Conservation (phyloP, 441 rosid genomes). For the Omphalea diandra region DNA sequence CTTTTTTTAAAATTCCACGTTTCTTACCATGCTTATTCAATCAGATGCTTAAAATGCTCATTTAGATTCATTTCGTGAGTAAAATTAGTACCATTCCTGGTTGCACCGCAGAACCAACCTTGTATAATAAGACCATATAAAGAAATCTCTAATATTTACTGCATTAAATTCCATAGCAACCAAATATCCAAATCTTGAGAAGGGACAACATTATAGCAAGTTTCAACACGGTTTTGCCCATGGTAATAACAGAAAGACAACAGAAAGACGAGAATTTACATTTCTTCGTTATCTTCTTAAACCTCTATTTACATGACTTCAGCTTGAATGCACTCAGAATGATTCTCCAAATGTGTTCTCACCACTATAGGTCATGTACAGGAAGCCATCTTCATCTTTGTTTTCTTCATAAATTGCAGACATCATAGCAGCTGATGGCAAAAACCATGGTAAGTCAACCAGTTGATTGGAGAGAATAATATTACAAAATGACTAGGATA, state of each 20-base stretch:
- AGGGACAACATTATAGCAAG: background rate
- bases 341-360: conserved; percentile 85
- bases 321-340: background rate
- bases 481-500: background rate
- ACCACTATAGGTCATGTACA: conserved; percentile 97
- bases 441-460: conserved; percentile 9
- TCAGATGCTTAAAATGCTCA: too few species aligned
- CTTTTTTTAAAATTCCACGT: too few species aligned
- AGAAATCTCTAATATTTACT: background rate
- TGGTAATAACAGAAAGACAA: too few species aligned
- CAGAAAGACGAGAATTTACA: conserved; percentile 30
- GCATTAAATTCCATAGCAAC: background rate
- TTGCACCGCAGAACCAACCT: too few species aligned
- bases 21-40: too few species aligned
- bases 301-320: background rate
- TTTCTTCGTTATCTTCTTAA: conserved; percentile 3
- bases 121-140: too few species aligned
- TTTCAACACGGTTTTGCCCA: background rate
- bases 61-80: too few species aligned
- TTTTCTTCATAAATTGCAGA: conserved; percentile 94
- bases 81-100: too few species aligned
- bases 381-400: conserved; percentile 96
- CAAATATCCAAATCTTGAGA: background rate
- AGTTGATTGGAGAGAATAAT: too few species aligned
- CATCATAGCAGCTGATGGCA: conserved; percentile 76